Conservation (phyloP, 371 early-diverging fungal species). For the Rhizopus sp. region DNA sequence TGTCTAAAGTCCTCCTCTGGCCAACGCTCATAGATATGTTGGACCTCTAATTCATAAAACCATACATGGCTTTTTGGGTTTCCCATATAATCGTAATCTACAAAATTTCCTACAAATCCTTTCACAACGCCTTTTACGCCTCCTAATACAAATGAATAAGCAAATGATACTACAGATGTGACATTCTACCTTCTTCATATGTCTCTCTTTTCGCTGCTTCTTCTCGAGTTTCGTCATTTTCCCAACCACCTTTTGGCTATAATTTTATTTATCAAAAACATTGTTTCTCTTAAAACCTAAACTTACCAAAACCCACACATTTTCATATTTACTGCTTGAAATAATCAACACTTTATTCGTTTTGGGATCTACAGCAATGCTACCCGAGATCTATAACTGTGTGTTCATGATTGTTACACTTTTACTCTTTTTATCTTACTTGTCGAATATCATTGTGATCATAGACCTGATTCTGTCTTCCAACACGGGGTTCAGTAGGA, state of each 20-base stretch:
- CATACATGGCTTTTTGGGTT: slow-evolving; percentile 50
- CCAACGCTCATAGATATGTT: slow-evolving; percentile 51
- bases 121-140: slow-evolving; percentile 52
- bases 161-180: neutral
- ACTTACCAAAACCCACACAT: slow-evolving; percentile 62
- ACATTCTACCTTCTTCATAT: slow-evolving; percentile 63
- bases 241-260: slow-evolving; percentile 71
- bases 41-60: slow-evolving; percentile 61
- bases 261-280: neutral
- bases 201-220: slow-evolving; percentile 63
- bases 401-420: neutral
- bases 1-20: slow-evolving; percentile 57
- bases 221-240: slow-evolving; percentile 62
- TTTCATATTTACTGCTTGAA: slow-evolving; percentile 54
- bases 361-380: slow-evolving; percentile 55
- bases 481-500: slow-evolving; percentile 43
- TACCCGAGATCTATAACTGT: slow-evolving; percentile 55
- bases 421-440: slow-evolving; percentile 21
- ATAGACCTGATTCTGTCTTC: slow-evolving; percentile 53
- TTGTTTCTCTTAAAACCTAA: neutral
- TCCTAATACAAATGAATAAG: slow-evolving; percentile 31
- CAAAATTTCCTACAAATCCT: slow-evolving; percentile 46
- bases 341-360: slow-evolving; percentile 57
- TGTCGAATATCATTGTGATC: slow-evolving; percentile 41
- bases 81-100: slow-evolving; percentile 48